Percentiles rank a stretch among this genome's conserved stretches.
Evolutionary conservation across 345 rosid genomes (phyloP).

Genomic region (Ceriops decandra): DNA sequence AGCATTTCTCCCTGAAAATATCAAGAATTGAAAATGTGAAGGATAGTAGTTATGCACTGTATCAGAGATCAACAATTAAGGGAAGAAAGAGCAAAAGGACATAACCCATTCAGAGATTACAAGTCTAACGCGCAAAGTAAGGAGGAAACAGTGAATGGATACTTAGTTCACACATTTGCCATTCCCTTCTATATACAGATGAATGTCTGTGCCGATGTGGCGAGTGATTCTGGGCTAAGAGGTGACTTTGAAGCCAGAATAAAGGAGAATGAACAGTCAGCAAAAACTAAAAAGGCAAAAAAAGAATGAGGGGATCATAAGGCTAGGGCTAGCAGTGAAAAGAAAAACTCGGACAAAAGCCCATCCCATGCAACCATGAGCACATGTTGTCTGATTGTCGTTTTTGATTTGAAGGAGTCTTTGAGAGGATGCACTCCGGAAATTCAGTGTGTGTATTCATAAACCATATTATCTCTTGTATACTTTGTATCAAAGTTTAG

Average conservation of each 20-base stretch:
- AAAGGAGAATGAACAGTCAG: constrained; percentile 76
- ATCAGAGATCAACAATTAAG: not conserved
- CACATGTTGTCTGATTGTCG: too few species aligned
- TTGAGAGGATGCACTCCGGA: too few species aligned
- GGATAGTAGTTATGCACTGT: not conserved
- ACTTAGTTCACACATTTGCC: constrained; percentile 12
- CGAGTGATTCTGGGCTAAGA: constrained; percentile 51
- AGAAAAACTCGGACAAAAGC: too few species aligned
- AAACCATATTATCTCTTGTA: too few species aligned
- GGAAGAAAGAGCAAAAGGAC: constrained; percentile 11
- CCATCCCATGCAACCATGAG: too few species aligned
- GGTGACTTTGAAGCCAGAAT: constrained; percentile 59
- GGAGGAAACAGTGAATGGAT: constrained; percentile 30
- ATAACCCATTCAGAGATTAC: constrained; percentile 38
- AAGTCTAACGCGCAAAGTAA: constrained; percentile 39
- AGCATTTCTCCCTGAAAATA: constrained; percentile 61
- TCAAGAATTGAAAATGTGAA: constrained; percentile 9
- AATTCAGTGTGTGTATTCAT: too few species aligned
- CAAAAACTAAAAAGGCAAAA: too few species aligned
- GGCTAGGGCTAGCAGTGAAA: too few species aligned
- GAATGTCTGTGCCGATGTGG: constrained; percentile 37
- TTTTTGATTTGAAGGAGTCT: too few species aligned
- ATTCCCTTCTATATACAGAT: constrained; percentile 37
- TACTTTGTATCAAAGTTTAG: too few species aligned
- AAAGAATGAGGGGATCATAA: too few species aligned